phyloP scores from a whole-genome alignment of 768 basidiomycete species.

The Rhizopogon vinicolor region DNA sequence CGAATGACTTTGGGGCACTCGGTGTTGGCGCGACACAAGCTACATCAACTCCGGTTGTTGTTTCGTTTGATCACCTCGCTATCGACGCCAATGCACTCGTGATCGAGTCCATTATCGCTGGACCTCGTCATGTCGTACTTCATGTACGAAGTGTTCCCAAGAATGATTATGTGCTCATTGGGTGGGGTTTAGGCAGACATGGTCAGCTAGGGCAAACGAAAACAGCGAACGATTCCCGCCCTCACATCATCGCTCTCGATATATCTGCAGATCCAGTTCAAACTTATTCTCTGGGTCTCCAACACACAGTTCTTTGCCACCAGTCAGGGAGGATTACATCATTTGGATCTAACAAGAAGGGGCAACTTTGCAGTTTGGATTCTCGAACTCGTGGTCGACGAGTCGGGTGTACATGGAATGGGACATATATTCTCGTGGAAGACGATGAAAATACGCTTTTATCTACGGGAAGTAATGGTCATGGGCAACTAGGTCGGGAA shows the following conservation, averaged over 20 bases:
- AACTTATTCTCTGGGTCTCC: slow-evolving; percentile 42
- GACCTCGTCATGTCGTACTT: slow-evolving; percentile 63
- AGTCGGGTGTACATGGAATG: slow-evolving; percentile 76
- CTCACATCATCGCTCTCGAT: slow-evolving; percentile 31
- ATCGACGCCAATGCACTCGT: slow-evolving; percentile 18
- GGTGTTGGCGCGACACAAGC: not conserved
- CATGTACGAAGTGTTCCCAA: slow-evolving; percentile 29
- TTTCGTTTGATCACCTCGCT: slow-evolving; percentile 11
- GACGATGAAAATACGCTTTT: not conserved
- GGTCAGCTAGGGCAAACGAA: slow-evolving; percentile 48
- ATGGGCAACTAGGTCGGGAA: slow-evolving; percentile 63
- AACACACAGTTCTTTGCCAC: slow-evolving; percentile 44
- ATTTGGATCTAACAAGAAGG: slow-evolving; percentile 71
- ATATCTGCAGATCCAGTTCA: slow-evolving; percentile 24
- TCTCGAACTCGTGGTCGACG: slow-evolving; percentile 19
- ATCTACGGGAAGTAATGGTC: slow-evolving; percentile 22
- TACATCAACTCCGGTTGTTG: slow-evolving; percentile 8
- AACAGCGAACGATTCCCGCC: slow-evolving; percentile 11
- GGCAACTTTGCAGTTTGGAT: slow-evolving; percentile 48
- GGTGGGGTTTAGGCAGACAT: slow-evolving; percentile 64
- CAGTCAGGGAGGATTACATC: slow-evolving; percentile 42
- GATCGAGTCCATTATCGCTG: slow-evolving; percentile 46
- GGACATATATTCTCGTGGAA: slow-evolving; percentile 49
- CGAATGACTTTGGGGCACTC: slow-evolving; percentile 30
- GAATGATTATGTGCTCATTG: slow-evolving; percentile 39